Evolutionary conservation across 2,329 filamentous ascomycete species (phyloP), one percentile per base, ranked within the genome.

Genomic region (Cladosporium colombiae): DNA sequence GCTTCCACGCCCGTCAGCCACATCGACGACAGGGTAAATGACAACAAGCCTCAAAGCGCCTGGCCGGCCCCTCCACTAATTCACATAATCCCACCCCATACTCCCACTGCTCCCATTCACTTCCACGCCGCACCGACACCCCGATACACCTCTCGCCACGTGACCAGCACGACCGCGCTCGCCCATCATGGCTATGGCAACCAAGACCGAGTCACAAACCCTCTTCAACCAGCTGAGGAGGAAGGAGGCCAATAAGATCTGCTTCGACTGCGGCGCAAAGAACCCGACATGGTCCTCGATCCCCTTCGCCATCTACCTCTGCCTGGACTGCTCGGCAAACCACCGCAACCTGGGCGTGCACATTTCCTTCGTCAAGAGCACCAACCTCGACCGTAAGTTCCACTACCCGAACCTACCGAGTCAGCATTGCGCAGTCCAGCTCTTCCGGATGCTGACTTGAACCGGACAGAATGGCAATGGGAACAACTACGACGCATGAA

Each of bases 251-350:
- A 99, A 99, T 84, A 97, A 96, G 93, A 88, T 96, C 83, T 99
- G 95, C 86, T 99, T 99, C 81, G 95, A 99, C 82, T 99, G 95
- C 81, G 89, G 91, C 78, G 91, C 93, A 75, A 98, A 98, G 82
- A 97, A 97, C 77, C 95, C 95, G 68, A 98, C 95, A 66, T 99
- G 95, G 95, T 96, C 93, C 8, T 98, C 94, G 7, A 93, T 97
- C 35, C 92, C 93, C 14, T 93, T 99, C 70, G 95, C 92, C 76
- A 98, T 99, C 78, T 99, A 98, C 79, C 88, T 99, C 25, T 99
- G 95, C 77, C 89, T 99, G 74, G 95, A 99, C 82, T 99, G 95
- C 83, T 97, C 94, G 50, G 91, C 94, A 65, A 93, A 97, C 79
- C 95, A 99, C 81, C 90, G 95, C 74, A 98, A 98, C 80, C 89